phyloP scores from a whole-genome alignment of 139 green algal species.

The Volvox reticuliferus region DNA sequence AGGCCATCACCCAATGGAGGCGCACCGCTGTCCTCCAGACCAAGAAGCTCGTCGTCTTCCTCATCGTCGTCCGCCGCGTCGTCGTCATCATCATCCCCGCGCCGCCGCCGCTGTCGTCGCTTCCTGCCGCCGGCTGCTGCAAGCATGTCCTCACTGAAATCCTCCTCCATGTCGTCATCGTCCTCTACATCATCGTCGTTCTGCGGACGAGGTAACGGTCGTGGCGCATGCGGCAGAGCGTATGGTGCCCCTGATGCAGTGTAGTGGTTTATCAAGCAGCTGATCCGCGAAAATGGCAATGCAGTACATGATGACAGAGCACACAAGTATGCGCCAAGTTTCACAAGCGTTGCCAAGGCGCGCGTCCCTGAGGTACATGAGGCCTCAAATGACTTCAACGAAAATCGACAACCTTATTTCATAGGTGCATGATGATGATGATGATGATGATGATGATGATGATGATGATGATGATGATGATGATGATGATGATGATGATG shows the following conservation, averaged over 20 bases:
- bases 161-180: constrained; percentile 14
- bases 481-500: too few species aligned
- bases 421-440: too few species aligned
- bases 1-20: constrained; percentile 9
- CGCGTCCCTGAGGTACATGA: too few species aligned
- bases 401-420: too few species aligned
- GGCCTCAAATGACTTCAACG: too few species aligned
- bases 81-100: not conserved
- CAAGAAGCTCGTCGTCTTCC: not conserved
- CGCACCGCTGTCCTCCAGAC: not conserved
- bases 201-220: not conserved
- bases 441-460: too few species aligned
- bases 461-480: too few species aligned
- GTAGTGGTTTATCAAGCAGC: not conserved
- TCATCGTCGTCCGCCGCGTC: not conserved
- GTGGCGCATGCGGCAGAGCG: not conserved
- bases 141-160: not conserved
- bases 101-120: not conserved
- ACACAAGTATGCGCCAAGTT: too few species aligned
- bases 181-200: constrained; percentile 7
- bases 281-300: too few species aligned
- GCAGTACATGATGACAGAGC: too few species aligned
- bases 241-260: not conserved
- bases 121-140: not conserved
- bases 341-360: too few species aligned